Percentiles rank a stretch among this genome's conserved stretches.
Evolutionary conservation across 2,329 filamentous ascomycete species (phyloP).

Genomic region (Penicillium occitanis): DNA sequence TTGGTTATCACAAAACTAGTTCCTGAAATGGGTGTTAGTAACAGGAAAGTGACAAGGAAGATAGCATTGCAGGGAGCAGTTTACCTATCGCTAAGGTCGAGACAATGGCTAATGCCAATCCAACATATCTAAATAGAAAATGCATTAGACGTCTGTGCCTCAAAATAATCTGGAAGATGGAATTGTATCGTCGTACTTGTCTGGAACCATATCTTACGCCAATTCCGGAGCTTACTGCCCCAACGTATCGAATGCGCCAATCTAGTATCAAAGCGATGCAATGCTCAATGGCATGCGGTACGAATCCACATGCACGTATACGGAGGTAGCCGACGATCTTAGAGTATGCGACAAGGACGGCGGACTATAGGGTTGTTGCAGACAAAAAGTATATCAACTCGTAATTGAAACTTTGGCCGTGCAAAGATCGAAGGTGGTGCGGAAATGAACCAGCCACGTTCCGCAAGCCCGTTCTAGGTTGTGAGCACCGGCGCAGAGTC

Average conservation of each 20-base stretch:
- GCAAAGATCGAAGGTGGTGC: constrained; percentile 12
- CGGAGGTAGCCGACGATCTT: neutral
- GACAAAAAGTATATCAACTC: neutral
- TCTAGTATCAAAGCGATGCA: constrained; percentile 27
- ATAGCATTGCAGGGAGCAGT: constrained; percentile 17
- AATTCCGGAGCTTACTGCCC: constrained; percentile 40
- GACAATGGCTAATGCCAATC: constrained; percentile 47
- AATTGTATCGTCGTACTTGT: constrained; percentile 38
- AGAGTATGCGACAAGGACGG: neutral
- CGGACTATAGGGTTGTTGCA: constrained; percentile 14
- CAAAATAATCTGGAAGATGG: neutral
- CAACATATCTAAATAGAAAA: constrained; percentile 43
- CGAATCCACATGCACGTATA: constrained; percentile 8
- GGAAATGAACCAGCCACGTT: constrained; percentile 24
- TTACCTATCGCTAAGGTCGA: constrained; percentile 51
- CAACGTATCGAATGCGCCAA: constrained; percentile 35
- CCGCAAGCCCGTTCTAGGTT: constrained; percentile 11
- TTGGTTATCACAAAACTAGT: constrained; percentile 99
- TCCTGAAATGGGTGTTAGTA: constrained; percentile 52
- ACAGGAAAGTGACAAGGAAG: neutral
- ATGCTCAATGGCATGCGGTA: constrained; percentile 1
- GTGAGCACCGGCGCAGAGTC: neutral
- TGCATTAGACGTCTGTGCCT: constrained; percentile 3
- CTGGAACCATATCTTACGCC: constrained; percentile 40
- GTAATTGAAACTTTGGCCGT: constrained; percentile 9